Conservation (phyloP, 2,329 filamentous ascomycete genomes). For the Diplodia seriata region DNA sequence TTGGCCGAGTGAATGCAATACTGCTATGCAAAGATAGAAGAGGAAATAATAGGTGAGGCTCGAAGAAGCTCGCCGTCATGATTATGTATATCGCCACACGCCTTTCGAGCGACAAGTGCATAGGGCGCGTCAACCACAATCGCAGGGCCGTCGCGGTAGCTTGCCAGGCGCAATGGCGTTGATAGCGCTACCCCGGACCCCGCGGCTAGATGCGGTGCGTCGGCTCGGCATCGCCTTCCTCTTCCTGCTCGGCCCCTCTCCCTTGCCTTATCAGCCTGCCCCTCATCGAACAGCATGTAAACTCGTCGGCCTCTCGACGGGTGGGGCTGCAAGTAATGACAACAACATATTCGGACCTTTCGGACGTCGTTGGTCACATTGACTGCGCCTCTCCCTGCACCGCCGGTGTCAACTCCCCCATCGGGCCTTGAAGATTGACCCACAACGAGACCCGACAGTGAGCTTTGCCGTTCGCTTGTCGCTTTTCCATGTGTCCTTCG, state of each 20-base stretch:
- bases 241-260: background rate
- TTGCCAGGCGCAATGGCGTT: background rate
- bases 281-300: background rate
- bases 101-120: background rate
- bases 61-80: background rate
- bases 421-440: background rate
- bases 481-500: background rate
- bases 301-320: background rate
- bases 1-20: background rate
- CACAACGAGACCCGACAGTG: background rate
- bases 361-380: too few species aligned
- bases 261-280: background rate
- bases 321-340: background rate
- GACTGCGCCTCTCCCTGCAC: background rate
- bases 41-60: background rate
- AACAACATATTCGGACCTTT: background rate
- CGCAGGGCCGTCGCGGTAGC: background rate
- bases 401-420: background rate
- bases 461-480: background rate
- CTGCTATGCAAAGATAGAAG: background rate
- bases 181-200: background rate
- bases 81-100: slow-evolving; percentile 1
- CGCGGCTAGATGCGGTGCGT: background rate
- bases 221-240: slow-evolving; percentile 21
- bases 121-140: background rate